These are phyloP conservation scores for Eucalyptus regnans DNA, from an alignment of 345 rosid species.

Conservation along the genomic window DNA sequence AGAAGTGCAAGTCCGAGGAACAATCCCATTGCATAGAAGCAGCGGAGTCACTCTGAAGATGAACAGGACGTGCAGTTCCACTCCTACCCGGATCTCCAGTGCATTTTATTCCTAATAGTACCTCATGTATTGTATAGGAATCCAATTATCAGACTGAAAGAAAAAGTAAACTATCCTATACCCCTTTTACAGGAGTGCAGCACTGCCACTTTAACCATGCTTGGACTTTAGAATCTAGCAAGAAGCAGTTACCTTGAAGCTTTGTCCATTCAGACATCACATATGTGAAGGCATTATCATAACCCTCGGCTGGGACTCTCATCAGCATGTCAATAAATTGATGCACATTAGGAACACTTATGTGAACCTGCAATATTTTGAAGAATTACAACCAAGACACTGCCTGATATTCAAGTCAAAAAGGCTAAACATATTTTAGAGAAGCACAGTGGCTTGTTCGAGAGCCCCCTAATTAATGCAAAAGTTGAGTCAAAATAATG, in stretches of 20 bases:
- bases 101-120: neutral
- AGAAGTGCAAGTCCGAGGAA: neutral
- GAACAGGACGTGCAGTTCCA: neutral
- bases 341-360: conserved; percentile 71
- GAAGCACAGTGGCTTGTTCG: neutral
- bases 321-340: conserved; percentile 68
- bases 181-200: neutral
- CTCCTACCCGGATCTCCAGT: neutral
- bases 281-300: conserved; percentile 55
- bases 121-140: neutral
- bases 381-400: neutral
- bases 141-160: neutral
- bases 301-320: conserved; percentile 52
- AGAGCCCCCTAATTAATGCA: neutral
- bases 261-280: conserved; percentile 90
- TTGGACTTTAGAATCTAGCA: neutral
- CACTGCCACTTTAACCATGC: neutral
- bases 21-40: neutral
- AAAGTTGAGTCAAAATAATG: neutral
- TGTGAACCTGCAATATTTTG: conserved; percentile 52
- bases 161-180: neutral
- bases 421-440: neutral
- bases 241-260: conserved; percentile 55
- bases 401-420: neutral
- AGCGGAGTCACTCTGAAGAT: neutral